Evolutionary conservation across 2,329 filamentous ascomycete genomes (phyloP).

Genomic region (Paecilomyces niveus): DNA sequence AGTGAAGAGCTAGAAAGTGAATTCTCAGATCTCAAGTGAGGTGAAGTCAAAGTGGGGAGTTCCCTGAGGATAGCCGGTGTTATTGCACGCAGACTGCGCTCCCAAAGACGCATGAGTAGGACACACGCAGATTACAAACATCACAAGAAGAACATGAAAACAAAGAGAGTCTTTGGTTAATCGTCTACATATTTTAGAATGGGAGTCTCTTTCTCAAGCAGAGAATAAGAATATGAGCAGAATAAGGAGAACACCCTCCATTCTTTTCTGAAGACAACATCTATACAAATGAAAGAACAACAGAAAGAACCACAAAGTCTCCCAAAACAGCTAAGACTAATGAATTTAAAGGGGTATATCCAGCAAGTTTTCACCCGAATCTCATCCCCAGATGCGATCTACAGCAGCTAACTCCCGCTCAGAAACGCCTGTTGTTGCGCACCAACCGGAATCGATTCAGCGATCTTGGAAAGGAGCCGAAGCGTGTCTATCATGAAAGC

Average conservation of each 20-base stretch:
- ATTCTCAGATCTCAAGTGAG: background rate
- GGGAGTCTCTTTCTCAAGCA: background rate
- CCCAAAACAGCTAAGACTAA: background rate
- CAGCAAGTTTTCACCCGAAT: background rate
- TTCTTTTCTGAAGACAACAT: background rate
- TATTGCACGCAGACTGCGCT: background rate
- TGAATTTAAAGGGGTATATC: background rate
- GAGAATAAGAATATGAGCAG: background rate
- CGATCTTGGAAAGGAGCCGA: conserved; percentile 30
- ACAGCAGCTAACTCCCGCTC: background rate
- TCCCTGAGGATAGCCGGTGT: background rate
- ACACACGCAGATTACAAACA: background rate
- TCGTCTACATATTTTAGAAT: background rate
- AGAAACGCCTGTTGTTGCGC: background rate
- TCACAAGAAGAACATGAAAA: background rate
- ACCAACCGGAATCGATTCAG: background rate
- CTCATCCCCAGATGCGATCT: background rate
- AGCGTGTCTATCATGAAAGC: conserved; percentile 17
- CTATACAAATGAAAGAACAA: background rate
- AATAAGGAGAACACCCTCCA: background rate
- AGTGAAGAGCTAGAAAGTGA: background rate
- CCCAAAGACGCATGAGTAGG: background rate
- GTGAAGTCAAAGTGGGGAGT: background rate
- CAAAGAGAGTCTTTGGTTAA: background rate
- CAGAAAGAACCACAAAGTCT: background rate